Evolutionary conservation across 2,329 filamentous ascomycete genomes (phyloP), one percentile per base, ranked within the genome.

Genomic region (Diaporthe vaccinii): DNA sequence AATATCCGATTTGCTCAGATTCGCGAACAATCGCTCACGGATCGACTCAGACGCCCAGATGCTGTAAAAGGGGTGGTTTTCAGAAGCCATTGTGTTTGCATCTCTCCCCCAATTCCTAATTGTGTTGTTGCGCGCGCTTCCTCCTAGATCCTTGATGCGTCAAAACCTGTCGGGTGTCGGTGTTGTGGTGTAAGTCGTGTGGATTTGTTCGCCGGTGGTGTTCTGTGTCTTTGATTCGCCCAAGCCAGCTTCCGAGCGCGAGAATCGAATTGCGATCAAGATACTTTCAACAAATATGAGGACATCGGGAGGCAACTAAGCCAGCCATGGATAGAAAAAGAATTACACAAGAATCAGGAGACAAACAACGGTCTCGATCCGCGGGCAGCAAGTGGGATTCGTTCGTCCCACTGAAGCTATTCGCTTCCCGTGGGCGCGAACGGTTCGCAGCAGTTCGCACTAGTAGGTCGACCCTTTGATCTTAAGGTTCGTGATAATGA

Each of bases 11-110:
- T 86, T 88, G 78, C 86, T 82, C 77, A 91, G 84, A 72, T 85
- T 79, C 75, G 85, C 83, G 79, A 91, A 86, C 80, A 91, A 85
- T 67, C 77, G 82, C 81, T 89, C 85, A 73, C 87, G 86, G 84
- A 91, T 84, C 78, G 81, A 79, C 59, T 88, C 85, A 78, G 86
- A 85, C 82, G 89, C 87, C 86, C 90, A 88, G 81, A 91, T 85
- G 85, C 86, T 84, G 85, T 90, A 86, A 83, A 91, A 89, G 80
- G 84, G 79, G 81, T 87, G 85, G 80, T 86, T 84, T 80, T 83
- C 83, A 79, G 85, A 83, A 80, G 88, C 87, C 89, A 90, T 91
- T 83, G 79, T 84, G 83, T 80, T 85, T 80, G 85, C 88, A 89
- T 90, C 57, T 73, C 58, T 65, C 46, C 72, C 65, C 39, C 41